Conservation (phyloP, 2,329 filamentous ascomycete species). For the Stylonectria norvegica region DNA sequence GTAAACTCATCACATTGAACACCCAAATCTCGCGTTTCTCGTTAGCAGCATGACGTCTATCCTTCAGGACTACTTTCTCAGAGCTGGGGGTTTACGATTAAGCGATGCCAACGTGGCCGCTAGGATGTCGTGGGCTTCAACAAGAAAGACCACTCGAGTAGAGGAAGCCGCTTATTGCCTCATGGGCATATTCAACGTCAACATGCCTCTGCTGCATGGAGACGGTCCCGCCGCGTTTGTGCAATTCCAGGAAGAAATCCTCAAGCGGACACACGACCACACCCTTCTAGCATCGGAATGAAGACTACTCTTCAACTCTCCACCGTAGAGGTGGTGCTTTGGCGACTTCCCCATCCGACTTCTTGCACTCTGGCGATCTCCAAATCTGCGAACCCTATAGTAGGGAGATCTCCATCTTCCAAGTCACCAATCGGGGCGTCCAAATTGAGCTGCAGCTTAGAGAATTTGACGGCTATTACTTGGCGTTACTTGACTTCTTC, state of each 20-base stretch:
- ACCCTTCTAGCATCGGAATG: too few relatives aligned
- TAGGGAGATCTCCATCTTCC: too few relatives aligned
- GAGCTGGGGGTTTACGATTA: neutral
- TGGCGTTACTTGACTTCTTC: too few relatives aligned
- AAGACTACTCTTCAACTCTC: too few relatives aligned
- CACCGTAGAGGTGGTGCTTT: too few relatives aligned
- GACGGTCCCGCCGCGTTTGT: conserved; percentile 23
- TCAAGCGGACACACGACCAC: conserved; percentile 8
- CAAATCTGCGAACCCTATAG: too few relatives aligned
- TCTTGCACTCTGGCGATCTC: too few relatives aligned
- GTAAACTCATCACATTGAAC: too few relatives aligned
- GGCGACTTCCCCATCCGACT: too few relatives aligned
- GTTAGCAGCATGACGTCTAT: neutral
- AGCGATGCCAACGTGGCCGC: neutral
- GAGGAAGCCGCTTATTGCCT: neutral
- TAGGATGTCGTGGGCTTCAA: neutral
- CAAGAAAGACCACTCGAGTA: neutral
- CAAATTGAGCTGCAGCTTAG: too few relatives aligned
- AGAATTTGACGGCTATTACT: too few relatives aligned
- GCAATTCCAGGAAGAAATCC: conserved; percentile 26
- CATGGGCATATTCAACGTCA: conserved; percentile 15
- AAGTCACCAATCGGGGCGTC: too few relatives aligned
- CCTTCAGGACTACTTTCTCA: neutral
- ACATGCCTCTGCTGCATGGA: conserved; percentile 29
- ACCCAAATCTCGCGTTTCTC: neutral